A percentile compares a stretch with the other conserved stretches of the same genome.
phyloP scores from a whole-genome alignment of 495 filamentous ascomycete species.

The Aspergillus avenaceus region DNA sequence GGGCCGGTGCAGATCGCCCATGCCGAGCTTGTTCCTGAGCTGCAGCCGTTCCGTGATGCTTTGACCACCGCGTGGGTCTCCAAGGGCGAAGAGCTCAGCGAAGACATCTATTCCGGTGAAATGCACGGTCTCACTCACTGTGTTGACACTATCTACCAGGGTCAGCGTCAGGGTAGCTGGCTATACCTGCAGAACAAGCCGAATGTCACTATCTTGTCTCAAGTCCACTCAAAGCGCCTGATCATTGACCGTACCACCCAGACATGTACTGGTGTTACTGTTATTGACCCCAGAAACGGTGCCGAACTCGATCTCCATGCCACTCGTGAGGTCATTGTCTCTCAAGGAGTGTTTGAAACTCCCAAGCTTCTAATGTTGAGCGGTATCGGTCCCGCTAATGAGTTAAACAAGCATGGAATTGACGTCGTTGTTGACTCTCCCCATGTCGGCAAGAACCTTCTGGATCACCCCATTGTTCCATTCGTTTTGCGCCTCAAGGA shows the following conservation, averaged over 20 bases:
- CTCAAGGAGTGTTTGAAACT: slow-evolving; percentile 40
- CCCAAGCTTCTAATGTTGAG: slow-evolving; percentile 48
- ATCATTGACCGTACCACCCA: slow-evolving; percentile 44
- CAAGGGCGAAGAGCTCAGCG: slow-evolving; percentile 46
- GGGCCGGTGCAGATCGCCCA: slow-evolving; percentile 55
- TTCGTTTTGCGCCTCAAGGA: slow-evolving; percentile 55
- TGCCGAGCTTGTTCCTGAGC: slow-evolving; percentile 50
- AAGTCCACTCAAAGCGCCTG: slow-evolving; percentile 46
- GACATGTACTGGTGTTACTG: slow-evolving; percentile 38
- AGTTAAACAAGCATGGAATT: slow-evolving; percentile 49
- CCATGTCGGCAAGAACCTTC: slow-evolving; percentile 54
- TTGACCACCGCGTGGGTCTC: slow-evolving; percentile 53
- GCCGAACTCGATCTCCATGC: slow-evolving; percentile 31
- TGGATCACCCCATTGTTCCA: slow-evolving; percentile 54
- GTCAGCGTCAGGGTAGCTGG: slow-evolving; percentile 49
- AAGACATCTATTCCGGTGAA: slow-evolving; percentile 54
- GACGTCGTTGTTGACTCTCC: slow-evolving; percentile 39
- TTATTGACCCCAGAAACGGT: slow-evolving; percentile 34
- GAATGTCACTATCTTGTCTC: slow-evolving; percentile 50
- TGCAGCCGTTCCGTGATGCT: slow-evolving; percentile 51
- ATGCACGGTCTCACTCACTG: slow-evolving; percentile 53
- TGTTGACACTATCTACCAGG: slow-evolving; percentile 55
- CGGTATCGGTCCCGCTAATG: slow-evolving; percentile 36
- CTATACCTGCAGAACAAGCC: slow-evolving; percentile 50
- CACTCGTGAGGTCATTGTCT: slow-evolving; percentile 41